phyloP scores from a whole-genome alignment of 306 rosid genomes.

The Quillaja saponaria region DNA sequence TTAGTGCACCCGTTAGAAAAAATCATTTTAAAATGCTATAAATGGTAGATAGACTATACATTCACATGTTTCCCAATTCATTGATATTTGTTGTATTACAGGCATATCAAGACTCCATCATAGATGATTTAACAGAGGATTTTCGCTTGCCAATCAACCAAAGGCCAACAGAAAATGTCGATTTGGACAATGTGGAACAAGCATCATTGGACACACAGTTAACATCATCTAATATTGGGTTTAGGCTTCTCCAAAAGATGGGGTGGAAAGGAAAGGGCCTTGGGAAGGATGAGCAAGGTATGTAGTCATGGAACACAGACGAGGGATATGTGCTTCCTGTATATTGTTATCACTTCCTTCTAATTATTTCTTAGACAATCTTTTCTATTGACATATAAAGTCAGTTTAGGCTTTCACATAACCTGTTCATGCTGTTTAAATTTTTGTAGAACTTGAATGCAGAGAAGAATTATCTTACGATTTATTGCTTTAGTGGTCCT shows the following conservation, averaged over 20 bases:
- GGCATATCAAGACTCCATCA: conserved; percentile 51
- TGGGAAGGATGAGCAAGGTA: conserved; percentile 98
- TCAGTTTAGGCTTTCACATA: not conserved
- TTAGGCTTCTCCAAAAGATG: conserved; percentile 97
- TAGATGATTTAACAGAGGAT: conserved; percentile 65
- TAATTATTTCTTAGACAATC: conserved; percentile 1
- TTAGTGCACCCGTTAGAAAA: too few relatives aligned
- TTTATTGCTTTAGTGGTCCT: not conserved
- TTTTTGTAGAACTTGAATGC: too few relatives aligned
- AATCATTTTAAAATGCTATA: not conserved
- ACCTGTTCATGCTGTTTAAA: conserved; percentile 3
- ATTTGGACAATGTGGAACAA: conserved; percentile 90
- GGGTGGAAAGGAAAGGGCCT: conserved; percentile 99
- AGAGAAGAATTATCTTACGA: conserved; percentile 12
- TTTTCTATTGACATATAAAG: not conserved
- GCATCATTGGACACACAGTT: conserved; percentile 86
- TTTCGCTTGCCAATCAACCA: conserved; percentile 87
- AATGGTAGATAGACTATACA: not conserved
- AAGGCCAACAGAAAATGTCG: conserved; percentile 92
- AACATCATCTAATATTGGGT: conserved; percentile 83
- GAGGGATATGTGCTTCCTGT: too few relatives aligned
- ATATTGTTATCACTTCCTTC: not conserved
- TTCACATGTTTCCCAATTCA: too few relatives aligned
- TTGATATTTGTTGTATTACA: conserved; percentile 25
- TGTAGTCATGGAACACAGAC: not conserved